Evolutionary conservation across 805 yeast species (phyloP).

Genomic region (Millerozyma miso): DNA sequence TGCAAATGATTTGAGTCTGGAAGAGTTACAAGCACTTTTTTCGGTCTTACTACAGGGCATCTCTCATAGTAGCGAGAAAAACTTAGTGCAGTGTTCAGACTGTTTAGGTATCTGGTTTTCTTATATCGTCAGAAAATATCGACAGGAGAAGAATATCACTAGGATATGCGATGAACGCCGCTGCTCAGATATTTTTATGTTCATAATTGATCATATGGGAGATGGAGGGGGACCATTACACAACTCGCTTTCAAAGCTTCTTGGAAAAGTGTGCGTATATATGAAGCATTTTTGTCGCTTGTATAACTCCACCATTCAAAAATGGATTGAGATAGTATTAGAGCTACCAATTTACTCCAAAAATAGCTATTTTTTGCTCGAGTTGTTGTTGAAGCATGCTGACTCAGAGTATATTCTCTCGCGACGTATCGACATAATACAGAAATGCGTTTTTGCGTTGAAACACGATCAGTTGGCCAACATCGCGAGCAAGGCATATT

Average conservation of each 20-base stretch:
- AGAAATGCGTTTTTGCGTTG: slow-evolving; percentile 46
- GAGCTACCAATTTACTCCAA: slow-evolving; percentile 30
- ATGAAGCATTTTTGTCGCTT: neutral
- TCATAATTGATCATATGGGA: slow-evolving; percentile 64
- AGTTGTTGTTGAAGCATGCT: slow-evolving; percentile 47
- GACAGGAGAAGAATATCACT: neutral
- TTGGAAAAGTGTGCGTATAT: neutral
- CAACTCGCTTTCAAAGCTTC: slow-evolving; percentile 59
- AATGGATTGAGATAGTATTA: slow-evolving; percentile 6
- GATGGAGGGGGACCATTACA: slow-evolving; percentile 68
- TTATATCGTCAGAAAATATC: slow-evolving; percentile 1
- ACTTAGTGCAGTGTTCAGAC: neutral
- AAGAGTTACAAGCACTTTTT: neutral
- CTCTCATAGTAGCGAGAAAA: neutral
- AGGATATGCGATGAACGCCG: slow-evolving; percentile 14
- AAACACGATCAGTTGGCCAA: slow-evolving; percentile 61
- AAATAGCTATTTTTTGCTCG: slow-evolving; percentile 59
- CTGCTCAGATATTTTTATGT: slow-evolving; percentile 40
- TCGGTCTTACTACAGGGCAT: neutral
- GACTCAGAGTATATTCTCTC: slow-evolving; percentile 38
- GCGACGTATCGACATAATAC: slow-evolving; percentile 43
- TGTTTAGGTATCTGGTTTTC: neutral
- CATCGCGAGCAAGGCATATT: slow-evolving; percentile 57
- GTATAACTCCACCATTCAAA: neutral
- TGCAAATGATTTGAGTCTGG: neutral